Conservation (phyloP, 306 rosid species). For the Urtica urens region DNA sequence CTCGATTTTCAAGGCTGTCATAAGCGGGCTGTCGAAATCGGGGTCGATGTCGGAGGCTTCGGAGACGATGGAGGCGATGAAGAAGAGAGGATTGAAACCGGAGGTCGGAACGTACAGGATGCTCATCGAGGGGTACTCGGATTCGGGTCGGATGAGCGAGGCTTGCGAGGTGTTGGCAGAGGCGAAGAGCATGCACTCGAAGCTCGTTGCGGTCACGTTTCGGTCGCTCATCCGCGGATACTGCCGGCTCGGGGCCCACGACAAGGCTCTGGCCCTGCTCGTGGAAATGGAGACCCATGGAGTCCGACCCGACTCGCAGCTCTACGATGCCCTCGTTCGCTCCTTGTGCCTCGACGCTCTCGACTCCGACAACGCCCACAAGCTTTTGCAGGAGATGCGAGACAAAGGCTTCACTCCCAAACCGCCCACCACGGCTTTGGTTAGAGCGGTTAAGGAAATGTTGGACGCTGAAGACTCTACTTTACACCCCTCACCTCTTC, state of each 20-base stretch:
- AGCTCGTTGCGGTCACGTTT: conserved; percentile 48
- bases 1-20: conserved; percentile 57
- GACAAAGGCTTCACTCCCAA: conserved; percentile 53
- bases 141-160: conserved; percentile 74
- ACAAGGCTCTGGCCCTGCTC: conserved; percentile 52
- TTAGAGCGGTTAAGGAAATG: conserved; percentile 71
- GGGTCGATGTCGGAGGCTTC: conserved; percentile 54
- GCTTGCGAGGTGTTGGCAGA: conserved; percentile 44
- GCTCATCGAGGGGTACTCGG: conserved; percentile 55
- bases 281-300: conserved; percentile 69
- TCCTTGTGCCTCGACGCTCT: conserved; percentile 69
- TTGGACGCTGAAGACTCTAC: conserved; percentile 42
- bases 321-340: conserved; percentile 72
- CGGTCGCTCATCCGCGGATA: conserved; percentile 66
- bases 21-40: conserved; percentile 41
- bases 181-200: conserved; percentile 58
- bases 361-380: conserved; percentile 76
- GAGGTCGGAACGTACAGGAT: conserved; percentile 67
- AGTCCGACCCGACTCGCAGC: conserved; percentile 40
- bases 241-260: conserved; percentile 70
- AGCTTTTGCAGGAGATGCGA: conserved; percentile 65
- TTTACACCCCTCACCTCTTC: no score
- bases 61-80: conserved; percentile 50
- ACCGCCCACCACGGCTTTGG: conserved; percentile 57
- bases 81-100: conserved; percentile 71